Percentiles rank a stretch among this genome's conserved stretches.
Evolutionary conservation across 2,329 filamentous ascomycete species (phyloP).

Genomic region (Apiospora hydei): DNA sequence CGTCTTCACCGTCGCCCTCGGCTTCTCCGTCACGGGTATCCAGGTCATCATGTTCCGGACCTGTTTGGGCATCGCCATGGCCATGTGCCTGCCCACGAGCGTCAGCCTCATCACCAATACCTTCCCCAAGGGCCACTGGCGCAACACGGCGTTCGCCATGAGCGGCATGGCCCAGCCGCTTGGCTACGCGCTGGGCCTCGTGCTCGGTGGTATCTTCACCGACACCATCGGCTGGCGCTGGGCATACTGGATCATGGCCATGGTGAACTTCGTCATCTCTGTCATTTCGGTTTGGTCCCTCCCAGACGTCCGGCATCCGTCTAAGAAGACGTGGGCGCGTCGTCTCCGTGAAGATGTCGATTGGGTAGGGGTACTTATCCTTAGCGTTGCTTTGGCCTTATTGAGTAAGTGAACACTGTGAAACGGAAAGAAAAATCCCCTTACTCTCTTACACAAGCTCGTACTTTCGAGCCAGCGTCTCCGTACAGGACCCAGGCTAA

Average conservation of each 20-base stretch:
- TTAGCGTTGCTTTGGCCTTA: constrained; percentile 12
- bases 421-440: not conserved
- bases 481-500: not conserved
- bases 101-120: constrained; percentile 48
- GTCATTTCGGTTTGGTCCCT: constrained; percentile 47
- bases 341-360: constrained; percentile 53
- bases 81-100: constrained; percentile 48
- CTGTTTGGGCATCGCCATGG: constrained; percentile 44
- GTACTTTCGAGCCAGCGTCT: not conserved
- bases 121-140: constrained; percentile 44
- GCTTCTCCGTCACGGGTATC: constrained; percentile 42
- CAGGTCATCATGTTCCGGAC: constrained; percentile 49
- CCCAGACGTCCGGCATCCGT: constrained; percentile 35
- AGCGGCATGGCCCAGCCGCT: constrained; percentile 54
- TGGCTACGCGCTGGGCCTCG: constrained; percentile 57
- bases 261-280: constrained; percentile 47
- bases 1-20: constrained; percentile 44
- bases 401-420: constrained; percentile 1
- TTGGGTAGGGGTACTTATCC: constrained; percentile 49
- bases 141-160: constrained; percentile 52
- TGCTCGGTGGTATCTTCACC: constrained; percentile 57
- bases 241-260: constrained; percentile 50
- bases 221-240: constrained; percentile 57
- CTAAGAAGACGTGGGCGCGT: constrained; percentile 38
- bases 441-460: not conserved